Base-by-base conservation (phyloP, 768 basidiomycete genomes). In the Coprinopsis marcescibilis region DNA sequence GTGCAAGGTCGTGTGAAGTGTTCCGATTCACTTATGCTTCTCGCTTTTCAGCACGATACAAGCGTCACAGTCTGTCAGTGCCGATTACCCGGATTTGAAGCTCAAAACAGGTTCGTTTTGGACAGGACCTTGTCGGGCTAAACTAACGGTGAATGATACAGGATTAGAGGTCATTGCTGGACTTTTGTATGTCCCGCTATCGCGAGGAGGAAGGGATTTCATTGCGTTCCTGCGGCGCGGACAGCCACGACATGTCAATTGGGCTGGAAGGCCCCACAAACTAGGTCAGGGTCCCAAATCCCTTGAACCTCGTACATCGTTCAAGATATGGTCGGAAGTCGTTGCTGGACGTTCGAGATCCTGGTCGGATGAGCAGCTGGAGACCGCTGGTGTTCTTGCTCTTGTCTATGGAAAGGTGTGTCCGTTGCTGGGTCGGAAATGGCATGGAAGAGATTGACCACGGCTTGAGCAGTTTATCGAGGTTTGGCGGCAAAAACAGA, bases 401-500 rank as follows among this genome's bases (percentile, higher is more conserved):
- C 63, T 90, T 19, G 84, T 90, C 4, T 90, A 89, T 56, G 83
- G 84, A 32, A 84, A 84, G 71, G 80, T 78, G 39, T 13, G 62
- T 56, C 1, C 8, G 21, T 38, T 46, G n/a, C n/a, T n/a, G n/a
- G n/a, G n/a, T n/a, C n/a, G 21, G n/a, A 15, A 43, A 19, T 34
- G 7, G 35, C 14, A 23, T 46, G 15, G 12, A 1, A 10, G 27
- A 13, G 33, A 27, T 42, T 25, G 24, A 30, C 17, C 6, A 23
- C 24, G 11, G 15, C 7, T 6, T 10, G 15, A n/a, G 13, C 48
- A 84, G 78, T 89, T 89, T 68, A 89, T 89, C 52, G 84, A 85
- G 57, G 88, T 89, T 5, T 90, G 88, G 88, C 65, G 88, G 52
- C 81, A 89, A 60, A 89, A 88, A 60, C 85, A 90, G 60, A 76